These are phyloP conservation scores for Camelina hispida DNA, from an alignment of 345 rosid genomes.

Conservation along the genomic window DNA sequence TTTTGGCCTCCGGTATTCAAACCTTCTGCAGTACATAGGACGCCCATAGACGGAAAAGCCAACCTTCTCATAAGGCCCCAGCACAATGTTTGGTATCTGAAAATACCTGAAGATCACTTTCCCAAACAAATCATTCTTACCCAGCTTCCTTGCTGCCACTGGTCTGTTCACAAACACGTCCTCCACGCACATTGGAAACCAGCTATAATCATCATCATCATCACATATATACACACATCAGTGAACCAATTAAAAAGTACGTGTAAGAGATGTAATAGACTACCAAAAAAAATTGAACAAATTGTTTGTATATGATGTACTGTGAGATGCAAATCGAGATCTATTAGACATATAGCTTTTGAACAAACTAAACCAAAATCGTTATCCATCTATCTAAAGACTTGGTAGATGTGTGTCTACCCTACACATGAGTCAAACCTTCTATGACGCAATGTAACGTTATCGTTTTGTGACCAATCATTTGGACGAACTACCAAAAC, in stretches of 20 bases:
- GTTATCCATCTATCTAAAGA: background rate
- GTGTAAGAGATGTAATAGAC: background rate
- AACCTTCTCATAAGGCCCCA: background rate
- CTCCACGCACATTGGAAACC: background rate
- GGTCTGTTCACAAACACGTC: background rate
- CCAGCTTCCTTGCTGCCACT: accelerated
- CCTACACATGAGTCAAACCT: background rate
- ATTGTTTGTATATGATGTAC: background rate
- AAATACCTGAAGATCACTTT: background rate
- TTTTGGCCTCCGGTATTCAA: background rate
- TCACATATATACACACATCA: conserved; percentile 1
- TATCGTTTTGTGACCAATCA: background rate
- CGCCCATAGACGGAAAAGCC: background rate
- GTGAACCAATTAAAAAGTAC: background rate
- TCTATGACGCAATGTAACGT: background rate
- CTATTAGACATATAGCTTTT: background rate
- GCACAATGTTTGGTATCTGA: background rate
- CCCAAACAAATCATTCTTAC: background rate
- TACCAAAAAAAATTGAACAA: background rate
- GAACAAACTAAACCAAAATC: background rate
- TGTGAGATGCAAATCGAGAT: background rate
- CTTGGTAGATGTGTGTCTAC: background rate
- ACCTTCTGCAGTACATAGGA: conserved; percentile 10
- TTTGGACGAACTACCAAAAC: background rate
- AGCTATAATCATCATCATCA: conserved; percentile 19